phyloP scores from a whole-genome alignment of 371 early-diverging fungal species.

The Dinochytrium kinnereticum region DNA sequence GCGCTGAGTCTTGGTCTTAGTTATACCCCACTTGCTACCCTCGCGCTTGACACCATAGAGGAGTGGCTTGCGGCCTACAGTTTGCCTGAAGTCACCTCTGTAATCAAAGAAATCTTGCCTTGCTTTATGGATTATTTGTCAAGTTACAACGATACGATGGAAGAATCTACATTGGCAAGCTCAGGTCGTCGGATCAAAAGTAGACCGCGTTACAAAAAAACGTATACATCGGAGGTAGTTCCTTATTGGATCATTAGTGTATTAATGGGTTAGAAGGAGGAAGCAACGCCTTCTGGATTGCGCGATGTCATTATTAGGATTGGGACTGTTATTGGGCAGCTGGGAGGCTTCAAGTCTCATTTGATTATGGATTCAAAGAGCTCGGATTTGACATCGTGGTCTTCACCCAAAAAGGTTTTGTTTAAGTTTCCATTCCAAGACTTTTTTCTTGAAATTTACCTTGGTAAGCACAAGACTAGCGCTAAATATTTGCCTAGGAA shows the following conservation, averaged over 20 bases:
- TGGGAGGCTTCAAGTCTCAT: conserved; percentile 67
- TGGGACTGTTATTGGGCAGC: conserved; percentile 67
- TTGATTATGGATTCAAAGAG: conserved; percentile 42
- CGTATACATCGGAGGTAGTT: neutral
- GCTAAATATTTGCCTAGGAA: neutral
- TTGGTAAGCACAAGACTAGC: conserved; percentile 56
- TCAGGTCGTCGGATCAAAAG: neutral
- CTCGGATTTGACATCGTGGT: conserved; percentile 41
- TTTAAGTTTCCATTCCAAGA: conserved; percentile 73
- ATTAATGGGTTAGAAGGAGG: conserved; percentile 18
- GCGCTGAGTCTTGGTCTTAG: conserved; percentile 74
- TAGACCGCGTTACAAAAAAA: neutral
- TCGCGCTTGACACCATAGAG: conserved; percentile 70
- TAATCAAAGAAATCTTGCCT: conserved; percentile 59
- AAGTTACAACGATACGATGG: conserved; percentile 5
- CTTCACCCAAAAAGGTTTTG: conserved; percentile 45
- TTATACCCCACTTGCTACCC: conserved; percentile 66
- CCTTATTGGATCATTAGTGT: neutral
- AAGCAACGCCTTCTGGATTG: conserved; percentile 38
- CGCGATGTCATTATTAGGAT: conserved; percentile 66
- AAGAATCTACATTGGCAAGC: neutral
- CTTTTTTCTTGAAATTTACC: conserved; percentile 62
- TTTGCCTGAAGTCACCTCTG: conserved; percentile 28
- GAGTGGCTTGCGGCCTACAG: conserved; percentile 49
- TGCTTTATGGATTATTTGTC: conserved; percentile 70